Evolutionary conservation across 176 grass and related monocot species (phyloP).

Genomic region (Tillandsia leiboldiana): DNA sequence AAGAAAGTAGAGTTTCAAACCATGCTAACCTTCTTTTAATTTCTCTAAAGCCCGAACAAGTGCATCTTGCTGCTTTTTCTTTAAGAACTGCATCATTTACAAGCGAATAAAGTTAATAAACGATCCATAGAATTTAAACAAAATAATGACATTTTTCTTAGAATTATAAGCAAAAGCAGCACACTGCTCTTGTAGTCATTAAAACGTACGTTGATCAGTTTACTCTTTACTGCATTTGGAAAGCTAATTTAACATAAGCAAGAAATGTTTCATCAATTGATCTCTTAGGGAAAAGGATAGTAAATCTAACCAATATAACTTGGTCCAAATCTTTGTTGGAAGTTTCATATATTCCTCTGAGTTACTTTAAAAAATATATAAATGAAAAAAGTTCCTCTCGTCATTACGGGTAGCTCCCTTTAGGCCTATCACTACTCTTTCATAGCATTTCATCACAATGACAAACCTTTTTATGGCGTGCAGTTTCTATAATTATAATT

Average conservation of each 20-base stretch:
- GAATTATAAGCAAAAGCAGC: background rate
- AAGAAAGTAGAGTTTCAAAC: background rate
- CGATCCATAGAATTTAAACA: background rate
- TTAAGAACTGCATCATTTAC: conserved; percentile 3
- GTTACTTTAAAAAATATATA: too few relatives aligned
- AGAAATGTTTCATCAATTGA: too few relatives aligned
- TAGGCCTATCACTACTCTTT: too few relatives aligned
- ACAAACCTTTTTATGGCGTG: too few relatives aligned
- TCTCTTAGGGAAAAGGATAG: too few relatives aligned
- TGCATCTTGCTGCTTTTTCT: conserved; percentile 2
- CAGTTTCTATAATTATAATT: too few relatives aligned
- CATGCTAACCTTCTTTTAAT: conserved; percentile 22
- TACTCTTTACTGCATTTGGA: background rate
- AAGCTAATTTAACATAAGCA: background rate
- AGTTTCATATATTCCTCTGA: too few relatives aligned
- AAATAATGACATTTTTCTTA: background rate
- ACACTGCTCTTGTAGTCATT: background rate
- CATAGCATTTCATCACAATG: too few relatives aligned
- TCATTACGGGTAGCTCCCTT: too few relatives aligned
- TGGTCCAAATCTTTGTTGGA: too few relatives aligned
- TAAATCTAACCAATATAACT: too few relatives aligned
- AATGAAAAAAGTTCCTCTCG: too few relatives aligned
- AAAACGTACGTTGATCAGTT: background rate
- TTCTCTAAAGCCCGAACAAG: conserved; percentile 19
- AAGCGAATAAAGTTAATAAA: background rate